phyloP scores from a whole-genome alignment of 169 alveolate genomes.

The Eimeria tenella region DNA sequence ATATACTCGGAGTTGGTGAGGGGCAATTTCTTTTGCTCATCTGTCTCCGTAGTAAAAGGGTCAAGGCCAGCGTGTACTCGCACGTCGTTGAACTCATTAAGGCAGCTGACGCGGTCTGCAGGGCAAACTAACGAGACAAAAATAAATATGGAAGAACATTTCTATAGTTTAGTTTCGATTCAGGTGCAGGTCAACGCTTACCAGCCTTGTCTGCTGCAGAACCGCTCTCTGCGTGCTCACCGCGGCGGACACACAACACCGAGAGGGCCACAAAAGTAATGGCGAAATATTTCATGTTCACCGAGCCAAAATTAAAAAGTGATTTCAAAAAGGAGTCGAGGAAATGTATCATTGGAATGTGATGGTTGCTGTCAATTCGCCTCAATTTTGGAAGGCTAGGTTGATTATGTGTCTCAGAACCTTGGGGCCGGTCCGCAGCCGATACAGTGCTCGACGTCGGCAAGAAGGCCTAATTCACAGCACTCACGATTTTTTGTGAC shows the following conservation, averaged over 20 bases:
- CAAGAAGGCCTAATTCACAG: too few species aligned
- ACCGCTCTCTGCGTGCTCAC: background rate
- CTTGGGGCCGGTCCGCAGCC: too few species aligned
- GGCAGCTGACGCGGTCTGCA: conserved; percentile 8
- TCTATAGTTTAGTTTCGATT: too few species aligned
- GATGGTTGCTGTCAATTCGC: background rate
- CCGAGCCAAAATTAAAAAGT: background rate
- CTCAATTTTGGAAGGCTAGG: too few species aligned
- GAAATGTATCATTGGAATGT: background rate
- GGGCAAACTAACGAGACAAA: background rate
- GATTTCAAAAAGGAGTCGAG: background rate
- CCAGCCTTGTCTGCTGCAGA: background rate
- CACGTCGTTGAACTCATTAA: conserved; percentile 2
- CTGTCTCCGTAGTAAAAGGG: background rate
- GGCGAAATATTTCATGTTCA: background rate
- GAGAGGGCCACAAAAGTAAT: background rate
- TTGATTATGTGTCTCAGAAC: too few species aligned
- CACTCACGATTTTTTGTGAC: too few species aligned
- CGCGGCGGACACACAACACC: background rate
- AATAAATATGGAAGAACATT: background rate
- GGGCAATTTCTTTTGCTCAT: background rate
- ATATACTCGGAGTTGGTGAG: background rate
- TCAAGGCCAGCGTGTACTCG: background rate
- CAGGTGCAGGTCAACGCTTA: background rate
- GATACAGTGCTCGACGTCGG: too few species aligned